phyloP scores from a whole-genome alignment of 2,329 filamentous ascomycete species.

The Colletotrichum destructivum region DNA sequence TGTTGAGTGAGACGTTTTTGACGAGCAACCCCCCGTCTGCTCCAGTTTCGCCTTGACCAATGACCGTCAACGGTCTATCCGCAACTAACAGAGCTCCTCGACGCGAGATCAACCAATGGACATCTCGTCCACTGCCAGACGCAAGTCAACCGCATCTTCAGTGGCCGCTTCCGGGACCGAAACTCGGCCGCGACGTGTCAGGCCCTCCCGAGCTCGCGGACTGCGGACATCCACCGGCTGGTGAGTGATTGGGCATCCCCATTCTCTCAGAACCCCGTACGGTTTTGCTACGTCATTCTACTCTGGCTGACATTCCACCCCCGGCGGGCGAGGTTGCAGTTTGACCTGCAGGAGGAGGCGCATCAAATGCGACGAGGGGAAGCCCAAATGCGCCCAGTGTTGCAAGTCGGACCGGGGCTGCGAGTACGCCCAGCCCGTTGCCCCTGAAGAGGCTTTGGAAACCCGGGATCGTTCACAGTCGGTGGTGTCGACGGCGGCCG shows the following conservation, averaged over 20 bases:
- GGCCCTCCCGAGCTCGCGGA: constrained; percentile 28
- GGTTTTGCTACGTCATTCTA: background rate
- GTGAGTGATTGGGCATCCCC: constrained; percentile 1
- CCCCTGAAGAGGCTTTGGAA: background rate
- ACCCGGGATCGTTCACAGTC: background rate
- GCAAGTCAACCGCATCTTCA: constrained; percentile 21
- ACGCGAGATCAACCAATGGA: constrained; percentile 27
- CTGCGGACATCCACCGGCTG: constrained; percentile 36
- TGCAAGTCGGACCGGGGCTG: constrained; percentile 37
- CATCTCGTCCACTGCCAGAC: background rate
- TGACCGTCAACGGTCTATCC: background rate
- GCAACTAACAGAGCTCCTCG: background rate
- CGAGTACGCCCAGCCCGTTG: background rate
- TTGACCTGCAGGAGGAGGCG: constrained; percentile 54
- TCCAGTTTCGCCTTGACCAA: background rate
- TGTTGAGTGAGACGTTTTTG: background rate
- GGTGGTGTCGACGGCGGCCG: background rate
- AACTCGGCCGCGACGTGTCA: constrained; percentile 27
- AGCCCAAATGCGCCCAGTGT: constrained; percentile 52
- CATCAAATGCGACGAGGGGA: constrained; percentile 53
- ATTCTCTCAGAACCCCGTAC: background rate
- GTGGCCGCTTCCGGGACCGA: constrained; percentile 6
- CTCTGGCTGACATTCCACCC: background rate
- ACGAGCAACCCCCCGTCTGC: background rate
- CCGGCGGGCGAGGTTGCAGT: constrained; percentile 27